Evolutionary conservation across 768 basidiomycete species (phyloP).

Genomic region (Terana coerulea): DNA sequence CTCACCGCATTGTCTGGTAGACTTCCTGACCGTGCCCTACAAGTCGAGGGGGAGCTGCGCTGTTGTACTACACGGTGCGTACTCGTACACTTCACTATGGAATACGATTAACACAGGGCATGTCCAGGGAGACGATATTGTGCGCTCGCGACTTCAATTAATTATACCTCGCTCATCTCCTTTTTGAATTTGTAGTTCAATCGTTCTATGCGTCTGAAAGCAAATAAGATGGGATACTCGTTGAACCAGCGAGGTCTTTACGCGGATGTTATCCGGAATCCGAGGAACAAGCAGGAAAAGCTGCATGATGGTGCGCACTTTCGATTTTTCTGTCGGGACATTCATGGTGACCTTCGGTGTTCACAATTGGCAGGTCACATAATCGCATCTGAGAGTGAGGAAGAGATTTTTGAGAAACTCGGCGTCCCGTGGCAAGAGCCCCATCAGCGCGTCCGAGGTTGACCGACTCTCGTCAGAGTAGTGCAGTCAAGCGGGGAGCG

Average conservation of each 20-base stretch:
- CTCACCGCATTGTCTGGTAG: slow-evolving; percentile 33
- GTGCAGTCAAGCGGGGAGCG: too few species aligned
- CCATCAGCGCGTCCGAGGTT: slow-evolving; percentile 59
- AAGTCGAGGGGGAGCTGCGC: slow-evolving; percentile 72
- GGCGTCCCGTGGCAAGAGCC: slow-evolving; percentile 82
- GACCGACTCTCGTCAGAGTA: slow-evolving; percentile 10
- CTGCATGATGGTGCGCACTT: slow-evolving; percentile 48
- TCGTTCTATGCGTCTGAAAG: slow-evolving; percentile 82
- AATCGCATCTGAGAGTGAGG: slow-evolving; percentile 79
- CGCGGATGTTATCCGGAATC: slow-evolving; percentile 67
- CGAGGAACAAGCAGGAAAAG: slow-evolving; percentile 56
- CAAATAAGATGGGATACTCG: slow-evolving; percentile 74
- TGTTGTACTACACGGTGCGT: slow-evolving; percentile 87
- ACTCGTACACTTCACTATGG: not conserved
- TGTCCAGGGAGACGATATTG: slow-evolving; percentile 81
- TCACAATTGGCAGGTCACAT: slow-evolving; percentile 28
- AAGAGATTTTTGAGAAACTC: slow-evolving; percentile 79
- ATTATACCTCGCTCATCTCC: slow-evolving; percentile 1
- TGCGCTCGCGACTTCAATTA: slow-evolving; percentile 35
- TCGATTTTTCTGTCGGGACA: not conserved
- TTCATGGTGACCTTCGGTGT: not conserved
- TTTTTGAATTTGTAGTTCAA: slow-evolving; percentile 61
- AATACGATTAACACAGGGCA: not conserved
- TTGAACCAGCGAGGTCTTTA: slow-evolving; percentile 87
- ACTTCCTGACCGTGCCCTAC: slow-evolving; percentile 83